Evolutionary conservation across 768 basidiomycete genomes (phyloP).

Genomic region (Suillus plorans): DNA sequence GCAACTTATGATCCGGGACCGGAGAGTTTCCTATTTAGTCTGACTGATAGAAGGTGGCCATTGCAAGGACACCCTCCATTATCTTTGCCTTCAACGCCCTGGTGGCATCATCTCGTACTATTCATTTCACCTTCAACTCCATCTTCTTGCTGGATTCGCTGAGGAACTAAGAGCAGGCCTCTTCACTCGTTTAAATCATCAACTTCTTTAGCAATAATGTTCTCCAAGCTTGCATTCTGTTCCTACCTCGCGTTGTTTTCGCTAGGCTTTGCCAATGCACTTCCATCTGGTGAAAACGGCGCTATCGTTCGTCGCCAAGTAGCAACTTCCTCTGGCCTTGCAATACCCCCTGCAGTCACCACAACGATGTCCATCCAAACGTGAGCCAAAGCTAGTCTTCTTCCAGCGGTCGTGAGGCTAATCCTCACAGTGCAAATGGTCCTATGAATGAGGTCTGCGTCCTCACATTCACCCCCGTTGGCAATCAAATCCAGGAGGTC

Average conservation of each 20-base stretch:
- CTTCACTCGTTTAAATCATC: slow-evolving; percentile 28
- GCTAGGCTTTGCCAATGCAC: slow-evolving; percentile 25
- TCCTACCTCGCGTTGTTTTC: slow-evolving; percentile 26
- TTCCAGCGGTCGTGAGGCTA: background rate
- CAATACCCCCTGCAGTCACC: slow-evolving; percentile 35
- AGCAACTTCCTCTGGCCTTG: slow-evolving; percentile 17
- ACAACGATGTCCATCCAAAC: slow-evolving; percentile 38
- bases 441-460: slow-evolving; percentile 57
- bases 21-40: background rate
- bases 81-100: slow-evolving; percentile 23
- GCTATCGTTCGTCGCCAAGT: slow-evolving; percentile 20
- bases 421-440: slow-evolving; percentile 43
- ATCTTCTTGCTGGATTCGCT: slow-evolving; percentile 21
- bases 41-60: background rate
- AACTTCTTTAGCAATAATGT: slow-evolving; percentile 21
- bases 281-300: slow-evolving; percentile 19
- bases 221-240: slow-evolving; percentile 16
- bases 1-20: background rate
- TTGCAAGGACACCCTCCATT: background rate
- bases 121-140: slow-evolving; percentile 13
- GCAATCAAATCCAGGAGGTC: slow-evolving; percentile 53
- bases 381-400: slow-evolving; percentile 30
- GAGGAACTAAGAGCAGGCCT: slow-evolving; percentile 36
- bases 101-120: slow-evolving; percentile 29
- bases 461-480: slow-evolving; percentile 54